Conservation (phyloP, 495 filamentous ascomycete genomes). For the Neurospora sp. region DNA sequence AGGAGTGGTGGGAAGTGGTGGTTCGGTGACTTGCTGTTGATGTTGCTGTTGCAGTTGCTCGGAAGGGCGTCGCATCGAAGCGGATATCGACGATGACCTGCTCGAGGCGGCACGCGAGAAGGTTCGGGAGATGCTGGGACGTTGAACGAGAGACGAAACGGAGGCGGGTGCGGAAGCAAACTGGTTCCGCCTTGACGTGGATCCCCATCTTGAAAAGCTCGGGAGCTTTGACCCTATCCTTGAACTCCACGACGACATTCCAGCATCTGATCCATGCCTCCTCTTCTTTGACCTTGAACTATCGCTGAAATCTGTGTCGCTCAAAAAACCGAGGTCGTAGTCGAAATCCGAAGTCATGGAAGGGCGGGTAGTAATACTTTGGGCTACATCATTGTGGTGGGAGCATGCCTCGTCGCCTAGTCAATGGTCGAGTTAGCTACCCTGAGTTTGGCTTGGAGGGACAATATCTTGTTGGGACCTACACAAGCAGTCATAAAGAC, state of each 20-base stretch:
- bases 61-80: conserved; percentile 37
- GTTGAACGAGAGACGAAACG: conserved; percentile 31
- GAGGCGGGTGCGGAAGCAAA: conserved; percentile 37
- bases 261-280: conserved; percentile 53
- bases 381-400: conserved; percentile 26
- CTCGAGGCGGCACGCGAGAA: conserved; percentile 47
- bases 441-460: neutral
- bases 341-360: conserved; percentile 29
- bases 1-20: conserved; percentile 52
- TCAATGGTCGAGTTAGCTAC: neutral
- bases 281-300: conserved; percentile 43
- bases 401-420: conserved; percentile 36
- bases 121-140: conserved; percentile 30
- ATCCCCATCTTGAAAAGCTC: conserved; percentile 58
- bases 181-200: conserved; percentile 37
- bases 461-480: conserved; percentile 15
- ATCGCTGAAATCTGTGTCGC: conserved; percentile 47
- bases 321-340: conserved; percentile 52
- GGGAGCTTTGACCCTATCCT: conserved; percentile 63
- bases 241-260: conserved; percentile 53
- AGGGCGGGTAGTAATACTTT: conserved; percentile 26
- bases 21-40: conserved; percentile 20
- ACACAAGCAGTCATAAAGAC: conserved; percentile 45
- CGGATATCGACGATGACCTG: conserved; percentile 58
- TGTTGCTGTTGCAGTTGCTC: conserved; percentile 30